phyloP scores from a whole-genome alignment of 2,329 filamentous ascomycete genomes.

The Rhinocladiella mackenziei region DNA sequence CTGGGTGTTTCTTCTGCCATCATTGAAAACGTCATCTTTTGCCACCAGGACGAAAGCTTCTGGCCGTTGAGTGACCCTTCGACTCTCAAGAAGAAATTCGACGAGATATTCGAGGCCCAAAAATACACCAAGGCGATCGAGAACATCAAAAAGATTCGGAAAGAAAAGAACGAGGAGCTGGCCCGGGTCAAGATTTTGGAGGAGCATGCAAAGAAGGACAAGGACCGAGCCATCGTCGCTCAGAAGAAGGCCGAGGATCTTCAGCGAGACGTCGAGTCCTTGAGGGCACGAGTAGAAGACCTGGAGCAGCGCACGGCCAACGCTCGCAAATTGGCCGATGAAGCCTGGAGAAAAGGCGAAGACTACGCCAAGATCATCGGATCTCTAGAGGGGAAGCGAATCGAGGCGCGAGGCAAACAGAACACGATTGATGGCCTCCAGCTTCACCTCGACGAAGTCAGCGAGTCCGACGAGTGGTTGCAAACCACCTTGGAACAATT shows the following conservation, averaged over 20 bases:
- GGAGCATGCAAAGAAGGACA: slow-evolving; percentile 73
- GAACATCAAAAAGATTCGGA: slow-evolving; percentile 81
- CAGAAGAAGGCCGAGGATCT: slow-evolving; percentile 64
- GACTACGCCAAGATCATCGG: slow-evolving; percentile 71
- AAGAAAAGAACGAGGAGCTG: slow-evolving; percentile 75
- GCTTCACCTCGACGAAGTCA: slow-evolving; percentile 68
- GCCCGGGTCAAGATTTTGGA: slow-evolving; percentile 69
- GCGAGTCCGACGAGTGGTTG: slow-evolving; percentile 73
- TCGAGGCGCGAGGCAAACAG: slow-evolving; percentile 67
- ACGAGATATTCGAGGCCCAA: slow-evolving; percentile 94
- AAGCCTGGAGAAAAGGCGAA: slow-evolving; percentile 69
- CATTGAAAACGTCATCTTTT: slow-evolving; percentile 94
- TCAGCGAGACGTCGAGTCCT: slow-evolving; percentile 56
- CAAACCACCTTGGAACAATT: slow-evolving; percentile 70
- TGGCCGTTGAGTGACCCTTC: slow-evolving; percentile 92
- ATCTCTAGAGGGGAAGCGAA: slow-evolving; percentile 69
- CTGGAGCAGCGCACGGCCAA: slow-evolving; percentile 47
- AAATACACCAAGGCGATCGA: slow-evolving; percentile 98
- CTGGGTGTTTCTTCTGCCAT: slow-evolving; percentile 87
- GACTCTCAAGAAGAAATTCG: slow-evolving; percentile 86
- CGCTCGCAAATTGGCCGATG: slow-evolving; percentile 51
- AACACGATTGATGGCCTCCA: slow-evolving; percentile 67
- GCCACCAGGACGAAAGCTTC: slow-evolving; percentile 93
- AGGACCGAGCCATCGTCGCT: slow-evolving; percentile 72
- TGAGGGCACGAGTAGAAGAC: slow-evolving; percentile 59